phyloP scores from a whole-genome alignment of 1,284 basidiomycete genomes.

The Anthracocystis panici-leucophaei region DNA sequence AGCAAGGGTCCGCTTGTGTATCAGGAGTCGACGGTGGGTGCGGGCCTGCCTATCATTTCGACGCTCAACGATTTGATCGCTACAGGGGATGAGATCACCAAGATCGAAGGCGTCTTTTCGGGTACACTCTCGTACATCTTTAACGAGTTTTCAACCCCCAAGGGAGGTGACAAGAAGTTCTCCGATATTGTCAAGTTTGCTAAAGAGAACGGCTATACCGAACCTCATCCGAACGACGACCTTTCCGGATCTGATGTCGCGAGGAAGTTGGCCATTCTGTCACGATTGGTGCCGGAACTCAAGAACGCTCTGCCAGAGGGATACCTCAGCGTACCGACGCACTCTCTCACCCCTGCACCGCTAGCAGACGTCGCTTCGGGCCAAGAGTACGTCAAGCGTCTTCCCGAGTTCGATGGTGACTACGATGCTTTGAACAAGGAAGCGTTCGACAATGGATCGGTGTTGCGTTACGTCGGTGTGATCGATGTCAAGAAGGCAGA shows the following conservation, averaged over 20 bases:
- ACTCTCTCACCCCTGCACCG: conserved; percentile 84
- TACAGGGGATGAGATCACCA: conserved; percentile 84
- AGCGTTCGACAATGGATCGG: conserved; percentile 82
- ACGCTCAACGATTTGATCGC: conserved; percentile 90
- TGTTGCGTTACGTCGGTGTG: conserved; percentile 93
- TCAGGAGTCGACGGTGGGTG: conserved; percentile 95
- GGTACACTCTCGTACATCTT: conserved; percentile 99
- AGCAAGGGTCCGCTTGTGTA: conserved; percentile 76
- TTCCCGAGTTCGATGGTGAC: conserved; percentile 86
- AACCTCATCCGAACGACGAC: conserved; percentile 96
- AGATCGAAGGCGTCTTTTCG: conserved; percentile 81
- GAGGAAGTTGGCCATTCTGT: conserved; percentile 94
- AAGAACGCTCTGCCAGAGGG: conserved; percentile 74
- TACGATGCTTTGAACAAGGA: conserved; percentile 82
- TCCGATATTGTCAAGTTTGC: conserved; percentile 90
- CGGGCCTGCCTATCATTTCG: conserved; percentile 90
- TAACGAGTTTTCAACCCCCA: conserved; percentile 81
- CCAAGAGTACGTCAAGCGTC: conserved; percentile 80
- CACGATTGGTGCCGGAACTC: conserved; percentile 73
- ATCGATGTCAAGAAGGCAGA: conserved; percentile 82
- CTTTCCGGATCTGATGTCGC: conserved; percentile 96
- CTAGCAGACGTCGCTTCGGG: conserved; percentile 75
- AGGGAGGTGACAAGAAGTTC: conserved; percentile 74
- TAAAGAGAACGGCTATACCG: conserved; percentile 93
- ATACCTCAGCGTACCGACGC: conserved; percentile 83